A percentile compares a stretch with the other conserved stretches of the same genome.
These are phyloP conservation scores for Hura crepitans DNA, from an alignment of 441 rosid genomes.

Conservation along the genomic window DNA sequence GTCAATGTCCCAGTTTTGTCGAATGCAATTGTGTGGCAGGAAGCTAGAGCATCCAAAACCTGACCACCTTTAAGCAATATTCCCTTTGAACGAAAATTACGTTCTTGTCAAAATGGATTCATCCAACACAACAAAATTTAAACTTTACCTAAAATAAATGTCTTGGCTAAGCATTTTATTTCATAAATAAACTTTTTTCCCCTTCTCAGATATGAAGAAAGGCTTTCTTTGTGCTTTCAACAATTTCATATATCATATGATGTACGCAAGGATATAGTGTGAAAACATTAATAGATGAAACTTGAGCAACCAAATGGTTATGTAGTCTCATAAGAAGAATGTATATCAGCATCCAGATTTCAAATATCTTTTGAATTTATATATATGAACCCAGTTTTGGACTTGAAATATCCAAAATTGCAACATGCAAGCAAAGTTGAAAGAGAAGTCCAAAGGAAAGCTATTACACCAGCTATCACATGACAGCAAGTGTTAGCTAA, in stretches of 20 bases:
- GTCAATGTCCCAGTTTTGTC: slow-evolving; percentile 97
- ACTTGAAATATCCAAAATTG: not conserved
- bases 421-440: not conserved
- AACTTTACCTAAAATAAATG: not conserved
- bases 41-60: slow-evolving; percentile 84
- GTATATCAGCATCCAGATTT: not conserved
- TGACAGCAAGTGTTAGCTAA: not conserved
- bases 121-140: not conserved
- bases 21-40: slow-evolving; percentile 82
- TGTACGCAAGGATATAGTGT: not conserved
- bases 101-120: slow-evolving; percentile 20
- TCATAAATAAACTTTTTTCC: not conserved
- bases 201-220: not conserved
- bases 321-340: not conserved
- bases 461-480: not conserved
- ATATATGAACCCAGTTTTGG: not conserved
- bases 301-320: not conserved
- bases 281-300: not conserved
- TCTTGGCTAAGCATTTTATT: not conserved
- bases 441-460: not conserved
- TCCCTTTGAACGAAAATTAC: slow-evolving; percentile 45
- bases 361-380: not conserved
- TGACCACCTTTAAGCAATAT: slow-evolving; percentile 91
- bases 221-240: not conserved
- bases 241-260: slow-evolving; percentile 1